Base-by-base conservation (phyloP, 2,329 filamentous ascomycete species). In the Ophioceras dolichostomum region DNA sequence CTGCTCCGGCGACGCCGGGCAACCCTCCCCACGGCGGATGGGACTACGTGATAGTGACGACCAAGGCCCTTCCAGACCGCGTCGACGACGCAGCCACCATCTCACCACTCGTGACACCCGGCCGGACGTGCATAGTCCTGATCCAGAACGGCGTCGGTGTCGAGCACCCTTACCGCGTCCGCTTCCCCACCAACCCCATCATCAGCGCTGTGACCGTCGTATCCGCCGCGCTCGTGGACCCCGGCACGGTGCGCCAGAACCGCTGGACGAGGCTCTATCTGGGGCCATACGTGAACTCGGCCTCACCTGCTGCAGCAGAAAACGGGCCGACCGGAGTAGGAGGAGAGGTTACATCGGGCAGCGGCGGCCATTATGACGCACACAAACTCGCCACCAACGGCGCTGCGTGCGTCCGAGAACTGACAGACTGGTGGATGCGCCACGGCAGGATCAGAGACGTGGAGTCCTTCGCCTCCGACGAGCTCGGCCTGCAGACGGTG, bases 141-240 rank as follows among this genome's bases (percentile, higher is more conserved):
- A 78, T 83, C 44, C 79, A 83, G 54, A 83, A 83, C 51, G 79
- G 79, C 17, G 64, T 83, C 14, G 78, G 77, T n/a, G 76, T 82
- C 14, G 79, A 83, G 52, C 68, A 67, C 10, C 76, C 78, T 5
- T 83, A 83, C 56, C 59, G 66, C 21, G 59, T 60, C 36, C 67
- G 78, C 5, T 84, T 83, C 47, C 74, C 78, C 0, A 32, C 50
- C 3, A 70, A 68, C 2, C 65, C 71, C 2, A 73, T 85, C 33
- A 58, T 83, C 41, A 80, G 72, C 47, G 79, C 74, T 18, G 79
- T 84, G 21, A 84, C 80, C 2, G 68, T 83, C 42, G 67, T 80
- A 22, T 79, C 73, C 45, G 79, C 76, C 13, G 79, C 78, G 44
- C 80, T 84, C 56, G 70, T 67, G 5, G 57, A 60, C 3, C 74